Evolutionary conservation across 371 early-diverging fungal genomes (phyloP), one percentile per base, ranked within the genome.

Genomic region (Quaeritorhiza haematococci): DNA sequence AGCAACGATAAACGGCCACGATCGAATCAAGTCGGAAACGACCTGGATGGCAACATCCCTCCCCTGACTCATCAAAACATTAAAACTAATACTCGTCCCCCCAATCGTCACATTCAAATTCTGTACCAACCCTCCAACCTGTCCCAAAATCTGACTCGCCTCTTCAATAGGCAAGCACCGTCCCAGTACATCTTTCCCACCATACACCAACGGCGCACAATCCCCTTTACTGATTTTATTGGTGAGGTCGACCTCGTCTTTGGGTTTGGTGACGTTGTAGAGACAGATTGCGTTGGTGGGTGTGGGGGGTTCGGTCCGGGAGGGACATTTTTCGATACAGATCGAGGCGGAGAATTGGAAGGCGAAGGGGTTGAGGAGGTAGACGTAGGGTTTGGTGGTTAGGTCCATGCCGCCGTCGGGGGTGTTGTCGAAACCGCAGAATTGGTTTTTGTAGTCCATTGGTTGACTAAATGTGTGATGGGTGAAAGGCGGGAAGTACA

Each of bases 281-380:
- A 27, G 15, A 47, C 74, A 73, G 30, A 58, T 51, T 28, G 46
- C 38, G 41, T 47, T 59, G 0, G 46, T 35, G 27, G 54, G 8
- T 2, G 60, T 62, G 6, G 53, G 33, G 5, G 53, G 28, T 29
- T 43, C 28, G n/a, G 69, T 65, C 15, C 30, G 32, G 33, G 46
- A 65, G 21, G 74, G 74, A 33, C 74, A 73, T n/a, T 26, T 13
- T 0, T 48, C 38, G 28, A 73, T 57, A 43, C 74, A 73, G 33
- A 71, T 58, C 3, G 55, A 41, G 5, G 57, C 55, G 29, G 24
- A 23, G 7, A 33, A 23, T 23, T 49, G 21, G 7, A 61, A 66
- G 24, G 32, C 34, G 38, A 58, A 30, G 2, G 66, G 68, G 49
- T 70, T 65, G 41, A 64, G 46, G 47, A 56, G 70, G 56, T 71